These are phyloP conservation scores for Blepharisma japonicum DNA, from an alignment of 73 alveolate species.

Conservation along the genomic window DNA sequence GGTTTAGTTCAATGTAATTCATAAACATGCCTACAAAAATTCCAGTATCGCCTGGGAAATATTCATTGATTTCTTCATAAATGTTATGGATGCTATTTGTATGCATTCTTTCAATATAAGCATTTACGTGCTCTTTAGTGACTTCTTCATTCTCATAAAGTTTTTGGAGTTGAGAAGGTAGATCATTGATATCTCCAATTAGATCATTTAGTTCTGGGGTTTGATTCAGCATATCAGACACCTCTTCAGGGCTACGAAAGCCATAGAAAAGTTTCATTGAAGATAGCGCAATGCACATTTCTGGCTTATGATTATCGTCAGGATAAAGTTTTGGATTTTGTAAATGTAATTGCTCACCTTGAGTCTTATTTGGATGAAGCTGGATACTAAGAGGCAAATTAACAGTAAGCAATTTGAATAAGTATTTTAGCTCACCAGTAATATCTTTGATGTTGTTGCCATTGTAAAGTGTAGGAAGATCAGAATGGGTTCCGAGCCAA, in stretches of 20 bases:
- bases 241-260: slow-evolving; percentile 58
- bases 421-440: slow-evolving; percentile 76
- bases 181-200: neutral
- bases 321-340: slow-evolving; percentile 88
- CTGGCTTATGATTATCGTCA: slow-evolving; percentile 99
- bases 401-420: slow-evolving; percentile 94
- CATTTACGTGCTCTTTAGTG: neutral
- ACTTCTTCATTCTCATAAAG: neutral
- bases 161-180: neutral
- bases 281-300: slow-evolving; percentile 95
- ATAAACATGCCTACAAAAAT: slow-evolving; percentile 82
- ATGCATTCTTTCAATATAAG: neutral
- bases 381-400: slow-evolving; percentile 93
- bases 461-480: slow-evolving; percentile 83
- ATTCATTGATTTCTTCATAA: slow-evolving; percentile 30
- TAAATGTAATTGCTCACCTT: slow-evolving; percentile 83
- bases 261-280: slow-evolving; percentile 91
- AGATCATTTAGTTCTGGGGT: neutral
- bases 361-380: slow-evolving; percentile 93
- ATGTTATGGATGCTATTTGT: neutral
- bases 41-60: slow-evolving; percentile 91
- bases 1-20: slow-evolving; percentile 75
- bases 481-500: slow-evolving; percentile 99
- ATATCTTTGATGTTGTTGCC: slow-evolving; percentile 33
- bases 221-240: slow-evolving; percentile 21